phyloP scores from a whole-genome alignment of 441 rosid genomes.

The Gossypium trilobum region DNA sequence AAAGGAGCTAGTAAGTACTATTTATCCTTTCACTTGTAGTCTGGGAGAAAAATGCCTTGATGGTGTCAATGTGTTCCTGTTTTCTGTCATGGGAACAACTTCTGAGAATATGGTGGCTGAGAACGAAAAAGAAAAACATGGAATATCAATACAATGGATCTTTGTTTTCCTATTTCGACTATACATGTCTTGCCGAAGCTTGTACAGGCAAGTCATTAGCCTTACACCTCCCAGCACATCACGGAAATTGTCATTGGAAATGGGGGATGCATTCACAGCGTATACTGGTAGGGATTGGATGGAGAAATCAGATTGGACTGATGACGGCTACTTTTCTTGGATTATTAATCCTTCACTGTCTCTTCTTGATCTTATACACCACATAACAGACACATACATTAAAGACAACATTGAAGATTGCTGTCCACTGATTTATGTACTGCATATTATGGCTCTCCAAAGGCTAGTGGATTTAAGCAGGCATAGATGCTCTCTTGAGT shows the following conservation, averaged over 20 bases:
- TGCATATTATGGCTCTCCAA: constrained; percentile 63
- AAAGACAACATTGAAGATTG: constrained; percentile 36
- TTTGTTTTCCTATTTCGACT: constrained; percentile 61
- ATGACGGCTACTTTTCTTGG: constrained; percentile 75
- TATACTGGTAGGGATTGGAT: constrained; percentile 57
- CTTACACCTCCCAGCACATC: constrained; percentile 56
- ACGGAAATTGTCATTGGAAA: constrained; percentile 41
- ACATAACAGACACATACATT: constrained; percentile 40
- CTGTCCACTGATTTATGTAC: constrained; percentile 44
- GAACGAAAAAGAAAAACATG: constrained; percentile 24
- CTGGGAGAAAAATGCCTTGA: constrained; percentile 43
- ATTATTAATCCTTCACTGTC: constrained; percentile 53
- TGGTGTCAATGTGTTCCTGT: constrained; percentile 40
- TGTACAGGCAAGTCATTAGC: constrained; percentile 59
- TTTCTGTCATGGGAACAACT: constrained; percentile 38
- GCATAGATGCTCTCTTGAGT: constrained; percentile 54
- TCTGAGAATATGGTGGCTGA: constrained; percentile 22
- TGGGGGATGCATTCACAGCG: constrained; percentile 44
- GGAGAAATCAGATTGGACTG: constrained; percentile 53
- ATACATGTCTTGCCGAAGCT: constrained; percentile 65
- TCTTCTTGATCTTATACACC: constrained; percentile 50
- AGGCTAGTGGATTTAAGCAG: constrained; percentile 85
- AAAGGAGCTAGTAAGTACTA: constrained; percentile 40
- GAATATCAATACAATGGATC: constrained; percentile 45
- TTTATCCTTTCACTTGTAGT: constrained; percentile 48